These are phyloP conservation scores for Hypoxylon rickii DNA, from an alignment of 495 filamentous ascomycete genomes.

Conservation along the genomic window DNA sequence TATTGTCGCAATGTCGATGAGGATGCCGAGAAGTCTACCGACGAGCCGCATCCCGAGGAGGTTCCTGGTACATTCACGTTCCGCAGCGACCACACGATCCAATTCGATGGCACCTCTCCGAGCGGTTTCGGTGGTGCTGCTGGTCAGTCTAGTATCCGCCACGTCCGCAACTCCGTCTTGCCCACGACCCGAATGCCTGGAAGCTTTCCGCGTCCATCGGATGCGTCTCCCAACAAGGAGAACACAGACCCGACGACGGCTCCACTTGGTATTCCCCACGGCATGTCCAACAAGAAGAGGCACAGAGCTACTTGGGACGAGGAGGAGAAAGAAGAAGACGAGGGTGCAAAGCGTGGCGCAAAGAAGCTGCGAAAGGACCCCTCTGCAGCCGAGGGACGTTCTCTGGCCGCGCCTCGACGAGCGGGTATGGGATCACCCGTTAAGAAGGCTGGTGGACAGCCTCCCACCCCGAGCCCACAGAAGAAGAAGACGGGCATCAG, in stretches of 20 bases:
- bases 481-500: constrained; percentile 55
- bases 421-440: constrained; percentile 21
- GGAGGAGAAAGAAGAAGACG: constrained; percentile 52
- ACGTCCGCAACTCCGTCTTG: constrained; percentile 57
- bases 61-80: constrained; percentile 63
- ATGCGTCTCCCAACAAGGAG: constrained; percentile 52
- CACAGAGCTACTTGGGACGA: constrained; percentile 58
- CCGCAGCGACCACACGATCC: constrained; percentile 61
- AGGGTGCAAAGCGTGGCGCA: constrained; percentile 43
- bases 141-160: constrained; percentile 60
- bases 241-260: constrained; percentile 46
- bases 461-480: constrained; percentile 44
- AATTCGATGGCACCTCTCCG: constrained; percentile 49
- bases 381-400: constrained; percentile 51
- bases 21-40: constrained; percentile 34
- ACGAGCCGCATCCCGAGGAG: constrained; percentile 34
- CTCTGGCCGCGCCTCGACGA: constrained; percentile 48
- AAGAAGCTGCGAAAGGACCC: constrained; percentile 54
- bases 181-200: constrained; percentile 53
- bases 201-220: constrained; percentile 45
- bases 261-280: constrained; percentile 60
- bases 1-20: constrained; percentile 38
- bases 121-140: constrained; percentile 53
- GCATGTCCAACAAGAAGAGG: constrained; percentile 76
- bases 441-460: constrained; percentile 34